Conservation (phyloP, 306 rosid species). For the Vigna unguiculata region DNA sequence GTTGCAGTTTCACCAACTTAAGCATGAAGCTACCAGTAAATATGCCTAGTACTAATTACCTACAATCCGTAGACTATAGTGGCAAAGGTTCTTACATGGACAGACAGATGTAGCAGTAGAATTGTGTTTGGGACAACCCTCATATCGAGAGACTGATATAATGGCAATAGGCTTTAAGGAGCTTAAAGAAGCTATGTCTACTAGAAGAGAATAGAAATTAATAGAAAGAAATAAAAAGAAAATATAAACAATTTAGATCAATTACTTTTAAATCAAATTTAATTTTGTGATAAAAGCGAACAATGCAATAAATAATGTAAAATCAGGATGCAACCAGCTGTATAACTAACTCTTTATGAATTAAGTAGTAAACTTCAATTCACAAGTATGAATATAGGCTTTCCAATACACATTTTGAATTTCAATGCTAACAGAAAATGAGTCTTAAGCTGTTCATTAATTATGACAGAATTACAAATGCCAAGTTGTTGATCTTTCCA, state of each 20-base stretch:
- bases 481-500: background rate
- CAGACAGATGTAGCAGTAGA: no score
- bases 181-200: background rate
- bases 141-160: no score
- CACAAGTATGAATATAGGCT: background rate
- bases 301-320: background rate
- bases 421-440: background rate
- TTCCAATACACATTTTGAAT: slow-evolving; percentile 19
- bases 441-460: background rate
- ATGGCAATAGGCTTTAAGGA: background rate
- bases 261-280: background rate
- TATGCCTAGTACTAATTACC: no score
- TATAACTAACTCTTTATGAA: background rate
- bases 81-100: no score
- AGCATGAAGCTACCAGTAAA: no score
- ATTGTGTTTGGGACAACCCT: no score
- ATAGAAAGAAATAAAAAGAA: background rate
- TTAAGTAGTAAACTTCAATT: background rate
- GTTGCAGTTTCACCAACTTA: no score
- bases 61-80: no score
- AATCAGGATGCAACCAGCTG: background rate
- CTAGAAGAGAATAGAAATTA: background rate
- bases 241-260: background rate
- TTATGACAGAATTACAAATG: background rate
- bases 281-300: background rate